Evolutionary conservation across 139 green algal genomes (phyloP), one percentile per base, ranked within the genome.

Genomic region (Helicosporidium sp.): DNA sequence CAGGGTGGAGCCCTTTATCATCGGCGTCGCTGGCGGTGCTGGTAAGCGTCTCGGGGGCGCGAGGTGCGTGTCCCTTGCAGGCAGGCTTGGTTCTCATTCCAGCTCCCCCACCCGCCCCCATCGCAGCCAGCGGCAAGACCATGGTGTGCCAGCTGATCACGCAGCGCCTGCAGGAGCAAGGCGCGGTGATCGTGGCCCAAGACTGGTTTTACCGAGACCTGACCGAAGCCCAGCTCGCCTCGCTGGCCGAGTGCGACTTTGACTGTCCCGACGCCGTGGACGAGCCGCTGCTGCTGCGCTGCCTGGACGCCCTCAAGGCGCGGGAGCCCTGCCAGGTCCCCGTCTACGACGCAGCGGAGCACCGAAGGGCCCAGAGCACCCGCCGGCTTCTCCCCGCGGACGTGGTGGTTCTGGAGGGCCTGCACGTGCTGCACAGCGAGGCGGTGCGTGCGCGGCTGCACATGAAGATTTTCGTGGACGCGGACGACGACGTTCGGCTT

Each of bases 331-430:
- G 75, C 16, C 69, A 94, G 6, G 71, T 95, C 22, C 88, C 88
- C 10, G 58, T 83, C 4, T 97, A 97, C 53, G 87, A 97, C 62
- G 96, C 95, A 45, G 58, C 64, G 13, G 76, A 49, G 6, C 86
- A 95, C 64, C 58, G 67, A 41, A 69, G 87, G 6, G 52, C 35
- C 36, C 22, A 33, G 2, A 60, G 79, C 29, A 74, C 58, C 10
- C 69, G 65, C 8, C 48, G 51, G 5, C 65, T 91, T n/a, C 61
- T 86, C n/a, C 73, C 78, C 0, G 87, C 79, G 19, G 81, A 95
- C 44, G 86, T 97, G 36, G 71, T 96, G 27, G 84, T 97, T 41
- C 59, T 97, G 4, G 88, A 97, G 60, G 88, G 88, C 57, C 96
- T 95, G 62, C 64, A 95, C 47, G 80, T 94, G 51, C 70, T 95